Evolutionary conservation across 2,329 filamentous ascomycete genomes (phyloP), one percentile per base, ranked within the genome.

Genomic region (Penicillium sp.): DNA sequence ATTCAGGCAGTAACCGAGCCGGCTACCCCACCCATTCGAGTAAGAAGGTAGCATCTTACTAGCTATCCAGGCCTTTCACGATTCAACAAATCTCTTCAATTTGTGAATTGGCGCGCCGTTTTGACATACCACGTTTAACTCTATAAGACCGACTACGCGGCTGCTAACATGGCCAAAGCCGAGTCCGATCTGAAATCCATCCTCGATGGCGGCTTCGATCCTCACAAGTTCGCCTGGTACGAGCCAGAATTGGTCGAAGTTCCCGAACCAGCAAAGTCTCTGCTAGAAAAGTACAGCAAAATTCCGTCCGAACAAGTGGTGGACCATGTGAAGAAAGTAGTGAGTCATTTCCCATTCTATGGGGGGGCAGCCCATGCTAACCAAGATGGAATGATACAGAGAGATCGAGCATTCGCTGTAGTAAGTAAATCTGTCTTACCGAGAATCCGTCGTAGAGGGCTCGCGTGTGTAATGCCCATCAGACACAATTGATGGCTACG

Each of bases 401-500:
- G 64, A 52, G 62, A 66, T 21, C 59, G 59, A 11, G 64, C 62
- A 15, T 65, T 60, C 16, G 55, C 60, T 16, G 50, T 66, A 8
- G 63, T 65, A 43, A 55, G 63, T 52, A 15, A 2, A 33, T n/a
- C 2, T 41, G 13, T 23, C 6, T 38, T 10, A 19, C 9, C 19
- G 3, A 47, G 1, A 25, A 34, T 13, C 2, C 5, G 4, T n/a
- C 3, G 4, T 15, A 36, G 15, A 16, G 16, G 9, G 4, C 19
- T 11, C 15, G 9, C 15, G 10, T 29, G 34, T 36, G 9, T 19
- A 9, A 9, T 34, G 4, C 6, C 1, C 19, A 13, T 19, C 23
- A 19, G 21, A 34, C 5, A 4, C 39, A 34, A 21, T 51, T 16
- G 5, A n/a, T 21, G 23, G 7, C n/a, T 11, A 19, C 34, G 13